Evolutionary conservation across 805 yeast genomes (phyloP).

Genomic region (Candida patagonica): DNA sequence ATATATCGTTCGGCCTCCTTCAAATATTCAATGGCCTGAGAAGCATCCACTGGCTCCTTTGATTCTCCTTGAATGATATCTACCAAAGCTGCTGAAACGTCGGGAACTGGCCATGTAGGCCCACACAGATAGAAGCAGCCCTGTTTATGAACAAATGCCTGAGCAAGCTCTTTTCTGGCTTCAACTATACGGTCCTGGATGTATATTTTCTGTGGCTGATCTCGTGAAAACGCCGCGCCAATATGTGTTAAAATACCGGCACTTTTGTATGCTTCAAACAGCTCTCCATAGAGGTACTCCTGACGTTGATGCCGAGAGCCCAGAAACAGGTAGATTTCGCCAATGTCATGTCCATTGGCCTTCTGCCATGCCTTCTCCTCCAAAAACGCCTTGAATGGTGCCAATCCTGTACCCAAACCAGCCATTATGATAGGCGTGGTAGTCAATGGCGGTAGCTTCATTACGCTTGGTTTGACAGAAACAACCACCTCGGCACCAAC

Average conservation of each 20-base stretch:
- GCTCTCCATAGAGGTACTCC: conserved; percentile 91
- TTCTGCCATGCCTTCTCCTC: conserved; percentile 94
- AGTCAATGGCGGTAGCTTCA: conserved; percentile 86
- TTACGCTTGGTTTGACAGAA: conserved; percentile 91
- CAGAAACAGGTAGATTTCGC: conserved; percentile 76
- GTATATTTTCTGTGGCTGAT: conserved; percentile 88
- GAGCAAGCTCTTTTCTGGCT: conserved; percentile 59
- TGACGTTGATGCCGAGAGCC: conserved; percentile 95
- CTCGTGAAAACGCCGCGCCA: conserved; percentile 98
- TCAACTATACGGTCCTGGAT: conserved; percentile 90
- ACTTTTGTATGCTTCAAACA: conserved; percentile 92
- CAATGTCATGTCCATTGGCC: conserved; percentile 80
- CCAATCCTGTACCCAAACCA: conserved; percentile 95
- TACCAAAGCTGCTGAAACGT: conserved; percentile 80
- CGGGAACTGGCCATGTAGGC: conserved; percentile 99
- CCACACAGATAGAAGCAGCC: conserved; percentile 97
- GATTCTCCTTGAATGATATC: conserved; percentile 74
- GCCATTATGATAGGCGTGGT: conserved; percentile 92
- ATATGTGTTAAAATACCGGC: conserved; percentile 89
- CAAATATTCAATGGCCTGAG: conserved; percentile 80
- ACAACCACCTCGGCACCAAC: conserved; percentile 85
- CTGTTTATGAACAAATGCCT: conserved; percentile 64
- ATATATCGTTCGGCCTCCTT: conserved; percentile 89
- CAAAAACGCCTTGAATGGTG: conserved; percentile 95
- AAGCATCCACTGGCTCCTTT: conserved; percentile 53